phyloP scores from a whole-genome alignment of 208 protist species.

The Crithidia mellificae region DNA sequence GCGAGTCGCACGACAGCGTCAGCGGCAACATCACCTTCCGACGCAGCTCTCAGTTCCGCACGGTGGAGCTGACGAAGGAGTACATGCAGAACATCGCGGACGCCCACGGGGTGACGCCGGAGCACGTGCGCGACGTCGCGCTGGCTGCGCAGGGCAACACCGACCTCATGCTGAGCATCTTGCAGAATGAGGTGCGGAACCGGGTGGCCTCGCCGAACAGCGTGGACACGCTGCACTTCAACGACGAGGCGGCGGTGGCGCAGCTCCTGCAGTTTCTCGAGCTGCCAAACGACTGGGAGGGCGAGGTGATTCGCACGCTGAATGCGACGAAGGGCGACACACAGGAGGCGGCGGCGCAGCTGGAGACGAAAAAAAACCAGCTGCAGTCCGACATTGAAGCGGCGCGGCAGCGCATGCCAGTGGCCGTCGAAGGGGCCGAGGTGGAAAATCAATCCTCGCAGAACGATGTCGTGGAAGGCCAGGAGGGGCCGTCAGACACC shows the following conservation, averaged over 20 bases:
- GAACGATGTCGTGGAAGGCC: background rate
- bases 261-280: constrained; percentile 59
- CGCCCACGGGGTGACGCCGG: constrained; percentile 38
- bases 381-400: constrained; percentile 23
- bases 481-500: background rate
- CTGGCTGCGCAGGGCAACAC: constrained; percentile 61
- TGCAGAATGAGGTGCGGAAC: constrained; percentile 51
- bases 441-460: background rate
- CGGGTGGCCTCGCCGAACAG: constrained; percentile 19
- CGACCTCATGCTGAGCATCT: constrained; percentile 58
- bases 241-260: constrained; percentile 56
- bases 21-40: constrained; percentile 4
- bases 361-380: constrained; percentile 40
- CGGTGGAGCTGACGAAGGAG: constrained; percentile 53
- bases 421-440: background rate
- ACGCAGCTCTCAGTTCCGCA: constrained; percentile 22
- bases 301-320: constrained; percentile 56
- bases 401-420: background rate
- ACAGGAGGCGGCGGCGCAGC: constrained; percentile 40
- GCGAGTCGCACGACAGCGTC: constrained; percentile 19
- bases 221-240: constrained; percentile 48
- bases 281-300: constrained; percentile 49
- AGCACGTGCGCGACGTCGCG: constrained; percentile 60
- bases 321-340: constrained; percentile 71
- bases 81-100: constrained; percentile 50